A percentile compares a stretch with the other conserved stretches of the same genome.
Conservation (phyloP, 306 rosid genomes). For the Biancaea sappan region DNA sequence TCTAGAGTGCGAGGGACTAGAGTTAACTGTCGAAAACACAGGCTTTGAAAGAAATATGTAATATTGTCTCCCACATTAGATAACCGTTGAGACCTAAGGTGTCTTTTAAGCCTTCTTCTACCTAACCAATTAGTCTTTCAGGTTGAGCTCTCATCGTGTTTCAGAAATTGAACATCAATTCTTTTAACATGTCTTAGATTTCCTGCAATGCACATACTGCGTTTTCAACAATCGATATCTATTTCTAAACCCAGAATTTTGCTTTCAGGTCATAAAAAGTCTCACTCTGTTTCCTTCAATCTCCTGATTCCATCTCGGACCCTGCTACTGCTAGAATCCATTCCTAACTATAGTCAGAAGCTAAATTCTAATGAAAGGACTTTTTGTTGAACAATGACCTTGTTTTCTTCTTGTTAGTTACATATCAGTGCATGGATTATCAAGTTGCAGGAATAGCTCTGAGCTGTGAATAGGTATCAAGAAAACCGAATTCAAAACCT, state of each 20-base stretch:
- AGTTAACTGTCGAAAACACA: too few relatives aligned
- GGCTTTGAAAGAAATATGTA: too few relatives aligned
- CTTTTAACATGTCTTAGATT: too few relatives aligned
- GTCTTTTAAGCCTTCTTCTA: too few relatives aligned
- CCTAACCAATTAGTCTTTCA: too few relatives aligned
- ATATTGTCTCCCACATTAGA: too few relatives aligned
- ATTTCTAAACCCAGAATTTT: neutral
- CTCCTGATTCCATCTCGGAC: neutral
- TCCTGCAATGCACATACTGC: too few relatives aligned
- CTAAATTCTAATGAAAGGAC: neutral
- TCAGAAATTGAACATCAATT: too few relatives aligned
- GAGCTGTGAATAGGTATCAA: neutral
- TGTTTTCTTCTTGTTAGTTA: neutral
- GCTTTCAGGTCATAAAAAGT: neutral
- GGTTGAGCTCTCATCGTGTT: neutral
- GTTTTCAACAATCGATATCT: neutral
- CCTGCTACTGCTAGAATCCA: neutral
- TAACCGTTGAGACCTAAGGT: too few relatives aligned
- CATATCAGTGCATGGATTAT: neutral
- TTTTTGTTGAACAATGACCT: neutral
- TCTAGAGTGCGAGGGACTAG: too few relatives aligned
- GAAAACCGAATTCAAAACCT: neutral
- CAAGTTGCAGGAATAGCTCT: neutral
- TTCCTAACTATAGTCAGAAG: neutral
- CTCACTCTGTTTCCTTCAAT: neutral